A percentile compares a stretch with the other conserved stretches of the same genome.
These are phyloP conservation scores for Phlebopus sp. DNA, from an alignment of 1,284 basidiomycete species.

Conservation along the genomic window DNA sequence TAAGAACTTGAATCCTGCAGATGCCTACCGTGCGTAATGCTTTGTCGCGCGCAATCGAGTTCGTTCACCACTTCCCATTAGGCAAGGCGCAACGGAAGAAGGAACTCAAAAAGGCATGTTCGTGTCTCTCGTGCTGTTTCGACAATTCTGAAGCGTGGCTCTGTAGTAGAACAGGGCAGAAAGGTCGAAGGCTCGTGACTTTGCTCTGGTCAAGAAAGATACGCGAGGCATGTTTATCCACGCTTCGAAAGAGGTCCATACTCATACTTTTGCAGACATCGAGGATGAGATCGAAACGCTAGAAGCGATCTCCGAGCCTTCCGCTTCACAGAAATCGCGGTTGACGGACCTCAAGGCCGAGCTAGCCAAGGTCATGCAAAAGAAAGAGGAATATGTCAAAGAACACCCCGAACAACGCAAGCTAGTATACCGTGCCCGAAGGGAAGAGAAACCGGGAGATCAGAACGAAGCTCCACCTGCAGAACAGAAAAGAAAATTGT, in stretches of 20 bases:
- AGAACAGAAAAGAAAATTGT: conserved; percentile 60
- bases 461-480: conserved; percentile 43
- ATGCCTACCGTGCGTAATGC: conserved; percentile 63
- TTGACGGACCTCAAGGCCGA: conserved; percentile 72
- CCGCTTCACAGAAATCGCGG: conserved; percentile 50
- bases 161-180: conserved; percentile 84
- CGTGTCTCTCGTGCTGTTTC: conserved; percentile 6
- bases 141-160: conserved; percentile 10
- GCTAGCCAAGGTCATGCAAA: conserved; percentile 72
- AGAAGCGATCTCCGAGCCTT: conserved; percentile 43
- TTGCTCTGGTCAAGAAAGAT: conserved; percentile 84
- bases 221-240: conserved; percentile 54
- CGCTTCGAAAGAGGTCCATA: too few relatives aligned
- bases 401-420: conserved; percentile 88
- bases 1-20: conserved; percentile 81
- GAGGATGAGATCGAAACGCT: conserved; percentile 70
- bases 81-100: conserved; percentile 87
- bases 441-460: conserved; percentile 43
- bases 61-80: conserved; percentile 29
- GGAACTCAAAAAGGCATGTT: conserved; percentile 81
- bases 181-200: conserved; percentile 75
- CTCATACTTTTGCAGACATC: conserved; percentile 45
- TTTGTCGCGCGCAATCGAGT: conserved; percentile 11
- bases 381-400: conserved; percentile 86
- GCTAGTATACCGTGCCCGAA: conserved; percentile 63